Conservation (phyloP, 805 yeast genomes). For the Ogataea wickerhamii region DNA sequence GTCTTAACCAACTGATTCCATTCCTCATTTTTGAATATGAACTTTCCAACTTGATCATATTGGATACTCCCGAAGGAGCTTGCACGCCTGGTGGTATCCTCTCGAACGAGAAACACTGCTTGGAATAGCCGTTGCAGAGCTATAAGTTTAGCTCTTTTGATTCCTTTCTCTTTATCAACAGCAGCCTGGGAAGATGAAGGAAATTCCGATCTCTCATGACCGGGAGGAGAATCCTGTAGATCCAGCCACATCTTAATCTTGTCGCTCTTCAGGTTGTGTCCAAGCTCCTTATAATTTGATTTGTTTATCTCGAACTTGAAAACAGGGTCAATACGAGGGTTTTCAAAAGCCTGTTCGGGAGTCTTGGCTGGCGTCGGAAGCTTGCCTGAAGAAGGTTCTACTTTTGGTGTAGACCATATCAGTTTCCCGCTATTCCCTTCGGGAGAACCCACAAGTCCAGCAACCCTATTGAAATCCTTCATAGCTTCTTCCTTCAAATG, state of each 20-base stretch:
- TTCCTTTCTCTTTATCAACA: constrained; percentile 32
- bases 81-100: constrained; percentile 4
- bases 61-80: constrained; percentile 1
- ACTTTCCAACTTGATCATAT: constrained; percentile 37
- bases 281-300: constrained; percentile 17
- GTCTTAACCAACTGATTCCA: constrained; percentile 37
- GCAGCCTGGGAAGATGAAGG: constrained; percentile 52
- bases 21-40: constrained; percentile 41
- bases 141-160: constrained; percentile 31
- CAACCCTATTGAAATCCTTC: constrained; percentile 23
- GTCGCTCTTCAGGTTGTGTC: constrained; percentile 18
- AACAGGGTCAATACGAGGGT: constrained; percentile 23
- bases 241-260: constrained; percentile 29
- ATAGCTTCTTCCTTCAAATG: constrained; percentile 20
- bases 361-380: constrained; percentile 26
- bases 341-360: constrained; percentile 20
- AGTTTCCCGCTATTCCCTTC: constrained; percentile 13
- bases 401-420: constrained; percentile 11
- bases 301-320: constrained; percentile 28
- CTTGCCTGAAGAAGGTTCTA: background rate
- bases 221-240: constrained; percentile 45
- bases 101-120: constrained; percentile 34
- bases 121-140: constrained; percentile 44
- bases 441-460: constrained; percentile 12
- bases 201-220: constrained; percentile 56